phyloP scores from a whole-genome alignment of 371 early-diverging fungal species.

The Paraphysoderma sedebokerense region DNA sequence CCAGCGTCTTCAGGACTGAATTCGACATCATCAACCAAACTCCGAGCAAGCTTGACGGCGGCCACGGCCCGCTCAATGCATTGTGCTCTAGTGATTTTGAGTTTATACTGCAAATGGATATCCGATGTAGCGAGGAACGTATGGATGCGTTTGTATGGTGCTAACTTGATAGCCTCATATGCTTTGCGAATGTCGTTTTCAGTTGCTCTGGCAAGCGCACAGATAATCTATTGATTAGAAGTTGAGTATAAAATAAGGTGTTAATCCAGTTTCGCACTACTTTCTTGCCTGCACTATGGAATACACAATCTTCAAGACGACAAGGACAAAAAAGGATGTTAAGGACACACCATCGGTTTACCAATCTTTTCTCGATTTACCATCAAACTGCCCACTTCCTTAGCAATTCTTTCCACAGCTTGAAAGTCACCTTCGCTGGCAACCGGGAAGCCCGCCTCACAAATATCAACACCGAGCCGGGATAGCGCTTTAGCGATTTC shows the following conservation, averaged over 20 bases:
- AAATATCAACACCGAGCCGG: conserved; percentile 78
- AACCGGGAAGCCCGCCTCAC: conserved; percentile 89
- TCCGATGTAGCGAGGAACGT: conserved; percentile 90
- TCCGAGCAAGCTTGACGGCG: conserved; percentile 59
- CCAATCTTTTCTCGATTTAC: conserved; percentile 61
- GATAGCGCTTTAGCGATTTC: conserved; percentile 82
- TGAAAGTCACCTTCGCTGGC: conserved; percentile 88
- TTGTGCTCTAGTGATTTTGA: conserved; percentile 70
- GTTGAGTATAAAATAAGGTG: background rate
- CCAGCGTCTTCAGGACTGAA: conserved; percentile 92
- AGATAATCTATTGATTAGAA: conserved; percentile 45
- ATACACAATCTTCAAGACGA: no score
- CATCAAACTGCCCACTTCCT: conserved; percentile 71
- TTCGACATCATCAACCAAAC: conserved; percentile 71
- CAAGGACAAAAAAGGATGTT: no score
- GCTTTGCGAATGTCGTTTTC: conserved; percentile 72
- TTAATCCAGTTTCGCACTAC: background rate
- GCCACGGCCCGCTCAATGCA: conserved; percentile 68
- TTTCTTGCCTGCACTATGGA: no score
- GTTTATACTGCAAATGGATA: conserved; percentile 82
- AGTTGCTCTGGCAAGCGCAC: conserved; percentile 79
- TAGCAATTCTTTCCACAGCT: conserved; percentile 82
- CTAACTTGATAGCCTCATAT: conserved; percentile 68
- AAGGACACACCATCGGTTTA: conserved; percentile 52
- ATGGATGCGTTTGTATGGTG: conserved; percentile 78